Base-by-base conservation (phyloP, 306 rosid species). In the Casuarina cunninghamiana region DNA sequence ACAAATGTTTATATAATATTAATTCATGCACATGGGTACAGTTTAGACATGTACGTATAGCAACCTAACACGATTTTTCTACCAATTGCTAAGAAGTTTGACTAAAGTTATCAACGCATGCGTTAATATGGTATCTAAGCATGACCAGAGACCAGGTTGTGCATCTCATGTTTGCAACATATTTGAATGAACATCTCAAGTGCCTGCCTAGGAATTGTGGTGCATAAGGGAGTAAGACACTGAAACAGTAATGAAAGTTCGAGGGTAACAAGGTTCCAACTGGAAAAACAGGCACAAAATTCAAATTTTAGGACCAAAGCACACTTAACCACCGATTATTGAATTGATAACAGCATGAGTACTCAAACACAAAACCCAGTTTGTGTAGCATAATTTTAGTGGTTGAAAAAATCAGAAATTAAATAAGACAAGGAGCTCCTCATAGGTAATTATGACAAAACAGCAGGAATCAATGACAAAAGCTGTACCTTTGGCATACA, bases 401-500 rank as follows among this genome's bases (percentile, higher is more conserved):
- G 50, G 32, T 42, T 42, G 21, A 66, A 16, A 3, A 0, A 17
- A 66, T 67, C 3, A 67, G 32, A 1, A n/a, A 67, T 67, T 15
- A 9, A 10, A 67, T 41, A 67, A 42, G 32, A 67, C 2, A 41
- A 66, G 37, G 35, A 3, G 71, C 9, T 42, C 37, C 17, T 66
- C n/a, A 17, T 3, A 41, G 42, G 48, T 15, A 15, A 65, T 13
- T 42, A 67, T 63, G 37, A 17, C n/a, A 41, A 66, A 17, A 42
- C 32, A 67, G 35, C 2, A 41, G 19, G 74, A 4, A 43, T 11
- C 19, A 44, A 53, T 26, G 57, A 65, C 32, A 77, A 37, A 77
- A 51, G 58, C 3, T 44, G 69, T 93, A 91, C 98, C 98, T 89
- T 92, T 94, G 16, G 93, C 94, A 83, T 94, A 92, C 93, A 94